phyloP scores from a whole-genome alignment of 345 rosid species.

The Gossypium ekmanianum region DNA sequence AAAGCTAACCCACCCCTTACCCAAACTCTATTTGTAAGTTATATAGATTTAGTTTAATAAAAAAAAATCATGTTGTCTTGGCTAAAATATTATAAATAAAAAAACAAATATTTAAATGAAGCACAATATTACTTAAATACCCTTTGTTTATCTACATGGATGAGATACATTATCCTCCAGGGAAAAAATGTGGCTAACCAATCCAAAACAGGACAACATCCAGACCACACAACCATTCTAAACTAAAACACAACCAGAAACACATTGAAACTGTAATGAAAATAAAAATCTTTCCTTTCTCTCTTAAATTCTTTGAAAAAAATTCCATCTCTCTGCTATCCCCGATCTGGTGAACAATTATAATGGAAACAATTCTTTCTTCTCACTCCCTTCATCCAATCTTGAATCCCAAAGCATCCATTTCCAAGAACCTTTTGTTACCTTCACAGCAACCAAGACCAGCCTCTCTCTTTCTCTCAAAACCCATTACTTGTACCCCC shows the following conservation, averaged over 20 bases:
- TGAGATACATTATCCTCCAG: conserved; percentile 42
- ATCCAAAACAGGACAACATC: conserved; percentile 33
- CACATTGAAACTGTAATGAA: conserved; percentile 8
- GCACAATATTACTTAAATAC: background rate
- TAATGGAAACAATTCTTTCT: conserved; percentile 74
- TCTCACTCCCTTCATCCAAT: conserved; percentile 53
- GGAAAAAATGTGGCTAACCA: conserved; percentile 33
- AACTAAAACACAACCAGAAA: conserved; percentile 24
- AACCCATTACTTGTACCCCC: conserved; percentile 37
- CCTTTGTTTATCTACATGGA: conserved; percentile 27
- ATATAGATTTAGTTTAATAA: too few species aligned
- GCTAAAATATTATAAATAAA: too few species aligned
- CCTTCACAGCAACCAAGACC: conserved; percentile 42
- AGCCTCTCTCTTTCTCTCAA: conserved; percentile 34
- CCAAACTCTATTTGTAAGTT: too few species aligned
- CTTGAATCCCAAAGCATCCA: conserved; percentile 42
- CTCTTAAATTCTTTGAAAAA: background rate
- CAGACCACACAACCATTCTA: conserved; percentile 37
- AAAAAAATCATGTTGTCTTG: too few species aligned
- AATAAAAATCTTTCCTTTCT: conserved; percentile 18
- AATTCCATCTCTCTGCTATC: conserved; percentile 21
- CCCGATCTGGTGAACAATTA: background rate
- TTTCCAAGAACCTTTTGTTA: conserved; percentile 29
- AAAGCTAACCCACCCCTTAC: too few species aligned
- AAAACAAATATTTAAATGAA: too few species aligned